Conservation (phyloP, 305 asterid genomes). For the Solanum hybrid region DNA sequence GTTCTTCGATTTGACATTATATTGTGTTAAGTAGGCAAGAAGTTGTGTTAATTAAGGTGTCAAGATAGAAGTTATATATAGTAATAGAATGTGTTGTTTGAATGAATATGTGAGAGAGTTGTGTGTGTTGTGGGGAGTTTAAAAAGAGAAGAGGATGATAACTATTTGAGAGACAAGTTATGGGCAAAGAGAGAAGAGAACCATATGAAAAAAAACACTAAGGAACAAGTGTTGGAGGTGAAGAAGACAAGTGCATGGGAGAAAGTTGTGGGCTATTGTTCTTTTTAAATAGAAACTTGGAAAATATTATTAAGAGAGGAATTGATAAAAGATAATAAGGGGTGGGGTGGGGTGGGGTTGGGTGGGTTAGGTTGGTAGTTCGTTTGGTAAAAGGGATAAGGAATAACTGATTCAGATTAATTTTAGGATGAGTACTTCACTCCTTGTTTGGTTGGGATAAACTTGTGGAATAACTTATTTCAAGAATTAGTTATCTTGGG, state of each 20-base stretch:
- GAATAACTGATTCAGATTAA: neutral
- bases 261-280: conserved; percentile 43
- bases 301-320: neutral
- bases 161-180: conserved; percentile 29
- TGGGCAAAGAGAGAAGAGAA: conserved; percentile 24
- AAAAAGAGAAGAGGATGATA: conserved; percentile 12
- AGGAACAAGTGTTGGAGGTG: conserved; percentile 50
- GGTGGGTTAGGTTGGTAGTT: neutral
- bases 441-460: neutral
- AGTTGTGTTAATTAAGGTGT: neutral
- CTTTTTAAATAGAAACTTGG: conserved; percentile 31
- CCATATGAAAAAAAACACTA: conserved; percentile 3
- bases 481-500: neutral
- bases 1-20: conserved; percentile 63
- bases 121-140: conserved; percentile 14
- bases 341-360: neutral
- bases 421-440: neutral
- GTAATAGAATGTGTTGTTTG: neutral
- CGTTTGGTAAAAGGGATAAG: neutral
- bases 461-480: neutral
- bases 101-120: neutral
- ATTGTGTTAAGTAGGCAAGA: neutral
- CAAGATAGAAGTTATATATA: neutral
- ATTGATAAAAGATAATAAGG: neutral
- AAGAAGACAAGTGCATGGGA: conserved; percentile 78